Conservation (phyloP, 2,329 filamentous ascomycete species). For the Lasiodiplodia gonubiensis region DNA sequence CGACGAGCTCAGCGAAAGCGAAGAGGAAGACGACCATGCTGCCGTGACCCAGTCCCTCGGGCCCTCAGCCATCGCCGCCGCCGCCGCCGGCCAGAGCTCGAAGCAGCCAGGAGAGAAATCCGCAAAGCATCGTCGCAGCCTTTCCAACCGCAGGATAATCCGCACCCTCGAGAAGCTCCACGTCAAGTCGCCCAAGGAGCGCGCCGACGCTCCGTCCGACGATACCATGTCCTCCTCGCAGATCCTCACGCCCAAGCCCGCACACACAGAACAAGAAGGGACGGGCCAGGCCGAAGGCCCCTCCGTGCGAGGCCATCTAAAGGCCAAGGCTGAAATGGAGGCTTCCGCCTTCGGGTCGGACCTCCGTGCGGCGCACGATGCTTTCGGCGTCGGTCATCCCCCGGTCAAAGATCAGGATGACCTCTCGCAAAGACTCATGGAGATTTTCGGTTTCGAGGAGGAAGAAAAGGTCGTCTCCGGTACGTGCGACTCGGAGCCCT, state of each 20-base stretch:
- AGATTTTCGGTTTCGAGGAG: conserved; percentile 70
- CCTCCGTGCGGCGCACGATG: conserved; percentile 20
- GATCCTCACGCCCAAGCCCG: conserved; percentile 42
- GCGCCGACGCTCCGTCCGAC: conserved; percentile 30
- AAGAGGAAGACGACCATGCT: conserved; percentile 48
- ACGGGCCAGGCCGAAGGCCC: conserved; percentile 29
- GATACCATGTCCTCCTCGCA: conserved; percentile 60
- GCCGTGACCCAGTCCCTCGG: conserved; percentile 3
- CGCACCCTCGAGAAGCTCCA: conserved; percentile 68
- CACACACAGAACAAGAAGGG: conserved; percentile 38
- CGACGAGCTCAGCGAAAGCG: conserved; percentile 78
- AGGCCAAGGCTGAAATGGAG: conserved; percentile 30
- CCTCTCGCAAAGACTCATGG: conserved; percentile 74
- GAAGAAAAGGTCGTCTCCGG: conserved; percentile 84
- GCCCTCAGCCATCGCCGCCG: neutral
- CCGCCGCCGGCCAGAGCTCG: neutral
- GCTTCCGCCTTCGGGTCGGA: conserved; percentile 26
- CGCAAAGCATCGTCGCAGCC: conserved; percentile 16
- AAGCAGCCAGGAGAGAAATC: neutral
- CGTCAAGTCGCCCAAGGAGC: conserved; percentile 40
- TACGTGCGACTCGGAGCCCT: conserved; percentile 39
- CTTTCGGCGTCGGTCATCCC: conserved; percentile 5
- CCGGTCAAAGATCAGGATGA: conserved; percentile 4
- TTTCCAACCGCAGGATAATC: conserved; percentile 70
- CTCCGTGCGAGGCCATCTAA: neutral